Evolutionary conservation across 495 filamentous ascomycete genomes (phyloP), one percentile per base, ranked within the genome.

Genomic region (Gamarada debralockiae): DNA sequence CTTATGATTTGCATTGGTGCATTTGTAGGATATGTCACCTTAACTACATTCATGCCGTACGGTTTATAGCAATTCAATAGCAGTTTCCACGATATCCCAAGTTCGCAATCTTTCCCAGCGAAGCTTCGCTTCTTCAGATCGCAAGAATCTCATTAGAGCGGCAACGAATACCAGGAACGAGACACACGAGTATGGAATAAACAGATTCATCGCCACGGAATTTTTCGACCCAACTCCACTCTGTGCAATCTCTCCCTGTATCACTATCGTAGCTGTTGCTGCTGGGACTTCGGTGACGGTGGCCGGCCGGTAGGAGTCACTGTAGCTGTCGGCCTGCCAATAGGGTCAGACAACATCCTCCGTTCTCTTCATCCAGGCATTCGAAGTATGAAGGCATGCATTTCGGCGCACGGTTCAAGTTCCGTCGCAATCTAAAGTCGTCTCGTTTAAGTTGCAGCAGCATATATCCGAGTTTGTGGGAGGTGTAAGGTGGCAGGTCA

Each of bases 201-300:
- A 55, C 50, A 48, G 31, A 15, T 7, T 23, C 15, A 22, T 15
- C 24, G 52, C 9, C 2, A 52, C 31, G 10, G 47, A 43, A 1
- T 61, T n/a, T 23, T 51, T 41, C 10, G 22, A n/a, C n/a, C n/a
- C n/a, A n/a, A n/a, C 23, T 12, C 39, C 53, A n/a, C 10, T 56
- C 25, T 23, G 58, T 31, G 31, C 48, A 50, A 50, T 9, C 47
- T 61, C 46, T 38, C 57, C 65, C 14, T 61, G 53, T 15, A 56
- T 66, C 1, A 60, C 49, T 10, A 64, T 50, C n/a, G 58, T 55
- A 2, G 53, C 25, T 10, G 67, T 58, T 3, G 62, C 52, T 8
- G 55, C 48, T 12, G 60, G 64, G 24, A 50, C 59, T 29, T 63
- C 55, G 17, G 55, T 63, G 1, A 61, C 55, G 3, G 59, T 64